Evolutionary conservation across 1,284 basidiomycete genomes (phyloP).

Genomic region (Baeospora myosura): DNA sequence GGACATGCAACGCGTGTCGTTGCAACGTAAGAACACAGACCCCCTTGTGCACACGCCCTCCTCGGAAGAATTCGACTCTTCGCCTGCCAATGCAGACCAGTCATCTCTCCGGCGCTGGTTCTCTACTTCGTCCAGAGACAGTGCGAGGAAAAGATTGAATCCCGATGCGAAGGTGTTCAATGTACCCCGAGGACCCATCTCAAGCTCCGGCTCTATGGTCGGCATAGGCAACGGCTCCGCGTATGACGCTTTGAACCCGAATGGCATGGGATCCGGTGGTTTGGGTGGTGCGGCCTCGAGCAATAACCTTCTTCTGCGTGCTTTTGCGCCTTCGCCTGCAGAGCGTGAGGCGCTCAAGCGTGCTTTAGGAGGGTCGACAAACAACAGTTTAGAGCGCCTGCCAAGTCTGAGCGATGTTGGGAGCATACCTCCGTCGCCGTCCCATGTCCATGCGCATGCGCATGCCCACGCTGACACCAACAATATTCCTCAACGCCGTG

Average conservation of each 20-base stretch:
- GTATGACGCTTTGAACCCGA: slow-evolving; percentile 54
- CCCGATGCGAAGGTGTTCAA: slow-evolving; percentile 81
- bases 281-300: slow-evolving; percentile 33
- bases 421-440: slow-evolving; percentile 57
- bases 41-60: slow-evolving; percentile 20
- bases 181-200: slow-evolving; percentile 30
- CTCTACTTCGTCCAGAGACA: slow-evolving; percentile 36
- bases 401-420: slow-evolving; percentile 66
- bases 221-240: slow-evolving; percentile 13
- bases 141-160: slow-evolving; percentile 61
- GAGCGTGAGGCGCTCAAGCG: slow-evolving; percentile 74
- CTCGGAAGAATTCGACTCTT: slow-evolving; percentile 15
- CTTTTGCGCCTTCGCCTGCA: slow-evolving; percentile 75
- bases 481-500: slow-evolving; percentile 15
- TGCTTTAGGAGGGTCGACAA: slow-evolving; percentile 58
- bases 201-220: slow-evolving; percentile 10
- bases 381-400: slow-evolving; percentile 64
- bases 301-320: slow-evolving; percentile 52
- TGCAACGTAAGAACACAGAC: slow-evolving; percentile 35
- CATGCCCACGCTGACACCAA: slow-evolving; percentile 12
- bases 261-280: slow-evolving; percentile 29
- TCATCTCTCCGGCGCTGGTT: slow-evolving; percentile 42
- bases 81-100: slow-evolving; percentile 15
- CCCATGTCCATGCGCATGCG: slow-evolving; percentile 33
- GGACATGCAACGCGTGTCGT: slow-evolving; percentile 27